These are phyloP conservation scores for Albatrellus sp. DNA, from an alignment of 1,284 basidiomycete species.

Conservation along the genomic window DNA sequence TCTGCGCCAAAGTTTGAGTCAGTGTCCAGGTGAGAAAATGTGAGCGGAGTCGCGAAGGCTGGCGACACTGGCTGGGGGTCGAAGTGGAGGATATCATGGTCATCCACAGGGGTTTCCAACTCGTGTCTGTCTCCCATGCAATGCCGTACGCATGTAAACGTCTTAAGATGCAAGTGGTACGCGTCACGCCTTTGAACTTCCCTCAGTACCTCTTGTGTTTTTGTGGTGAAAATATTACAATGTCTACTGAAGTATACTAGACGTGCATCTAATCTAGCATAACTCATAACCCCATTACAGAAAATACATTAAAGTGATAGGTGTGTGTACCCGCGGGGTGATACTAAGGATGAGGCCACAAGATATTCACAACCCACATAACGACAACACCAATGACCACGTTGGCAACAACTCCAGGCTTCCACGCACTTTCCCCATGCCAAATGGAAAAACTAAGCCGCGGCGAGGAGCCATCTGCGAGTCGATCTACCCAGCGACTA, in stretches of 20 bases:
- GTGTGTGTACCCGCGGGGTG: not conserved
- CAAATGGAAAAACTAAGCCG: slow-evolving; percentile 18
- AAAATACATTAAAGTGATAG: too few species aligned
- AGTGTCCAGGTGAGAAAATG: slow-evolving; percentile 16
- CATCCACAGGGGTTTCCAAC: slow-evolving; percentile 22
- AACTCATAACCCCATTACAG: too few species aligned
- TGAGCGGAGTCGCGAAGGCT: slow-evolving; percentile 19
- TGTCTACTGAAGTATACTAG: too few species aligned
- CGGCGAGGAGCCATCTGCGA: slow-evolving; percentile 26
- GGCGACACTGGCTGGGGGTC: slow-evolving; percentile 17
- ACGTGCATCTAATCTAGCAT: too few species aligned
- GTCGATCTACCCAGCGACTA: slow-evolving; percentile 43
- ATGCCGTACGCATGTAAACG: too few species aligned
- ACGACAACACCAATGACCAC: slow-evolving; percentile 21
- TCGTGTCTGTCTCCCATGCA: too few species aligned
- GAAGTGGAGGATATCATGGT: slow-evolving; percentile 15
- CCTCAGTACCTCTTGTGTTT: too few species aligned
- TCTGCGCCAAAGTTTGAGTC: slow-evolving; percentile 23
- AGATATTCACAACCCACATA: slow-evolving; percentile 47
- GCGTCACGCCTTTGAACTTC: too few species aligned
- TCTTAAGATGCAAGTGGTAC: too few species aligned
- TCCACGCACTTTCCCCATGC: slow-evolving; percentile 20
- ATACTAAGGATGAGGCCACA: slow-evolving; percentile 33
- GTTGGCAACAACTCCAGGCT: slow-evolving; percentile 23
- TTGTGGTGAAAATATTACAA: too few species aligned